Base-by-base conservation (phyloP, 306 rosid species). In the Mimosa bimucronata region DNA sequence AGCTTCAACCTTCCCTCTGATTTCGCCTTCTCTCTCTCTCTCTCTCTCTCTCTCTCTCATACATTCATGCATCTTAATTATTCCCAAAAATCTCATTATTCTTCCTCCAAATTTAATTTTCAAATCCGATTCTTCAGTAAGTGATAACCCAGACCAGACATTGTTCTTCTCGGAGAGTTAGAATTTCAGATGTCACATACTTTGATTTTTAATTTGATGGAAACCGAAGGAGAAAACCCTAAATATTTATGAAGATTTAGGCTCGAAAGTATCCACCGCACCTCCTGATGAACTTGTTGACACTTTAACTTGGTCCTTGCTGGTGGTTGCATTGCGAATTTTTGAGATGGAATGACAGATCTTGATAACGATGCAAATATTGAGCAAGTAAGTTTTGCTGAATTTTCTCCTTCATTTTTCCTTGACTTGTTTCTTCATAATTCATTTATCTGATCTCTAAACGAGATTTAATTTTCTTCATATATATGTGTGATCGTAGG, bases 341-440 rank as follows among this genome's bases (percentile, higher is more conserved):
- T 88, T 75, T 92, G 97, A 91, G 94, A 94, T 94, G 98, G 98
- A 92, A 94, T 94, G 98, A 97, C 98, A 87, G 92, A 94, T 94
- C 98, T 61, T 79, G 85, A 72, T 86, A 82, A 81, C 77, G 74
- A 44, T 87, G 91, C 90, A 62, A 92, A 92, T 84, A 25, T 85
- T 71, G 97, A 92, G 76, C 97, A 91, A 80, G 98, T 92, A 52
- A 81, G 97, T 91, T 90, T 74, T 78, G 75, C 40, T 55, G 55
- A 42, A 60, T 46, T 40, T 21, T 73, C 60, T 13, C 38, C 28
- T 71, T 31, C 71, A 23, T 66, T 45, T 34, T 7, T 6, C 25
- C 13, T 26, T 21, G 53, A 72, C 40, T 40, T 40, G 16, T 38
- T 67, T 68, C 37, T 66, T 16, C 44, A 19, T 66, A 19, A 19